Conservation (phyloP, 2,329 filamentous ascomycete species). For the Penicillium sp. region DNA sequence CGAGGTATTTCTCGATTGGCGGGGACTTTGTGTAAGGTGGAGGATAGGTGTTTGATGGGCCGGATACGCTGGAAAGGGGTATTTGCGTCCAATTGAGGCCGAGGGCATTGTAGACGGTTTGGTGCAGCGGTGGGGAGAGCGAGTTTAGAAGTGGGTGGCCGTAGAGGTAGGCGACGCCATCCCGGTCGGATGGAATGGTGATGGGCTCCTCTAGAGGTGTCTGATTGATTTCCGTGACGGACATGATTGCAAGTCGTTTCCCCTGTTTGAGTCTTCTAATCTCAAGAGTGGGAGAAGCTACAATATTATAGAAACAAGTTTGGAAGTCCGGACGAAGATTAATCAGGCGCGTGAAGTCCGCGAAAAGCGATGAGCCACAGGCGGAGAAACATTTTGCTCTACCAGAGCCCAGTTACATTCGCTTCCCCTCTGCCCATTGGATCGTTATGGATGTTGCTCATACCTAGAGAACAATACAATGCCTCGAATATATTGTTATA, state of each 20-base stretch:
- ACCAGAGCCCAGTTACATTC: background rate
- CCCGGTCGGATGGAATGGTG: constrained; percentile 35
- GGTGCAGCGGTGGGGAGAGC: constrained; percentile 53
- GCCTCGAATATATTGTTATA: no score
- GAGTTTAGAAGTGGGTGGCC: constrained; percentile 56
- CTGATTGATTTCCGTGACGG: constrained; percentile 16
- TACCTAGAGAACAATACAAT: background rate
- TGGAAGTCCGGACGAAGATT: constrained; percentile 1
- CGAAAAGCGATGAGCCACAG: constrained; percentile 15
- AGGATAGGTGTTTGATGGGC: constrained; percentile 30
- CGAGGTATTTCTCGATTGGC: constrained; percentile 35
- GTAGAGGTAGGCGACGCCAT: constrained; percentile 54
- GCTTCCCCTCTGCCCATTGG: background rate
- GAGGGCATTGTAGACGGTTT: constrained; percentile 52
- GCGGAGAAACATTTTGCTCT: constrained; percentile 21
- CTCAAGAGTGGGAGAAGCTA: background rate
- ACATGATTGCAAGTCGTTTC: constrained; percentile 19
- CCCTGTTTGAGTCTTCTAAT: background rate
- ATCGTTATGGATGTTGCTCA: background rate
- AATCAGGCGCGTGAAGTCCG: background rate
- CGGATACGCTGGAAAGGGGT: constrained; percentile 40
- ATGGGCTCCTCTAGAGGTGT: constrained; percentile 32
- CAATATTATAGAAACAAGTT: constrained; percentile 2
- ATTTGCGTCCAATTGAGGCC: constrained; percentile 53
- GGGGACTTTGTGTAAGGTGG: constrained; percentile 37